phyloP scores from a whole-genome alignment of 331 rosid genomes.

The Arachis monticola region DNA sequence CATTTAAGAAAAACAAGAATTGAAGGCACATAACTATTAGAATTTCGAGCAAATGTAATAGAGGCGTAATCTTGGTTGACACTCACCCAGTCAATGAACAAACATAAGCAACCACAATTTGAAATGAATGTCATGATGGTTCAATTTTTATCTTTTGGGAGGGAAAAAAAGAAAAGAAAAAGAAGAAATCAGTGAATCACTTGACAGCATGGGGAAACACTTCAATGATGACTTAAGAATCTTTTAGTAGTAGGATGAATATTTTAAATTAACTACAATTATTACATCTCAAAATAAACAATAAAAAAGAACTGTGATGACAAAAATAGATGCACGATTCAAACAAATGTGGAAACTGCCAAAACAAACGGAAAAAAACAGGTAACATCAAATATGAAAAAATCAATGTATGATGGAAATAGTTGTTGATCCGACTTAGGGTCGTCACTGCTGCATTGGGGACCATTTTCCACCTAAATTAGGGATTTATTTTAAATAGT shows the following conservation, averaged over 20 bases:
- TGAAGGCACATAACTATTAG: background rate
- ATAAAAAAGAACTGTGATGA: background rate
- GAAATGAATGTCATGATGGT: background rate
- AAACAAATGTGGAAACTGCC: slow-evolving; percentile 18
- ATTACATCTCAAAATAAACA: too few relatives aligned
- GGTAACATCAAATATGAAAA: too few relatives aligned
- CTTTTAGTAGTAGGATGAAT: background rate
- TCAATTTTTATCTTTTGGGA: background rate
- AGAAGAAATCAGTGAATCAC: background rate
- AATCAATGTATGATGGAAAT: too few relatives aligned
- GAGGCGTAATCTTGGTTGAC: slow-evolving; percentile 1
- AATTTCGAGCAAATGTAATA: slow-evolving; percentile 19
- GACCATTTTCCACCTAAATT: too few relatives aligned
- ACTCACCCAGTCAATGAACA: slow-evolving; percentile 23
- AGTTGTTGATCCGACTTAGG: too few relatives aligned
- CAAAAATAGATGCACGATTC: slow-evolving; percentile 2
- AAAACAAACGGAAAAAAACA: too few relatives aligned
- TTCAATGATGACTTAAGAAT: slow-evolving; percentile 14
- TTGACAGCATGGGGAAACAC: background rate
- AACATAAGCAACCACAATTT: background rate
- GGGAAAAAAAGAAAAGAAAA: background rate
- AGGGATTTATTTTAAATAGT: too few relatives aligned
- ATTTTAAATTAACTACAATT: background rate
- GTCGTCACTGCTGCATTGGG: too few relatives aligned
- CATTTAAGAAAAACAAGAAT: background rate